These are phyloP conservation scores for Phytophthora nicotianae DNA, from an alignment of 352 stramenopile genomes.

Conservation along the genomic window DNA sequence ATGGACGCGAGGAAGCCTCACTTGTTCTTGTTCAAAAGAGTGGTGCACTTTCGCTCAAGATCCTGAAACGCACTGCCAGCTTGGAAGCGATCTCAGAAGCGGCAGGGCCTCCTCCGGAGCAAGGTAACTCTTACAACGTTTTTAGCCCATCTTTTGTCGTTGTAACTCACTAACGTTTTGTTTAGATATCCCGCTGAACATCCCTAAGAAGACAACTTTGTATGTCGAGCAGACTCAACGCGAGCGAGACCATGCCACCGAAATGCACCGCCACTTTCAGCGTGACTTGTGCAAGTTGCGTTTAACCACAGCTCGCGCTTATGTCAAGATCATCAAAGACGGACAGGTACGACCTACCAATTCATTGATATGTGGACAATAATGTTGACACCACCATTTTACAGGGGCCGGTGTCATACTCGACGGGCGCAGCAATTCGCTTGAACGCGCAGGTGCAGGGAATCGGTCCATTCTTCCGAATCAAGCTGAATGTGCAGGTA, in stretches of 20 bases:
- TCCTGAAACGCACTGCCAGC: constrained; percentile 87
- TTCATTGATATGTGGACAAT: not conserved
- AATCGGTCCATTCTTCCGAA: constrained; percentile 80
- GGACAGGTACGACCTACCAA: constrained; percentile 52
- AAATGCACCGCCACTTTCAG: constrained; percentile 94
- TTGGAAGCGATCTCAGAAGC: constrained; percentile 78
- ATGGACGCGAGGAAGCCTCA: constrained; percentile 87
- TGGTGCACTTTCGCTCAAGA: constrained; percentile 84
- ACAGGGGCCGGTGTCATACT: constrained; percentile 72
- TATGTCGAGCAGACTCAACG: constrained; percentile 94
- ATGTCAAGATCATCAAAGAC: constrained; percentile 92
- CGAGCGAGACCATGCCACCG: constrained; percentile 86
- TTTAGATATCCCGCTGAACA: constrained; percentile 89
- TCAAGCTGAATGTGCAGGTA: constrained; percentile 83
- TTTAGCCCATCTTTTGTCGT: not conserved
- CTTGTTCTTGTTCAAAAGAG: constrained; percentile 83
- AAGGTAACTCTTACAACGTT: constrained; percentile 44
- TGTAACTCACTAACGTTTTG: constrained; percentile 1
- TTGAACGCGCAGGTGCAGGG: constrained; percentile 84
- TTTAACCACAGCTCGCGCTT: constrained; percentile 84
- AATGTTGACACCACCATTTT: not conserved
- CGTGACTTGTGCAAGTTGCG: constrained; percentile 90
- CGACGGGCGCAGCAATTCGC: constrained; percentile 75
- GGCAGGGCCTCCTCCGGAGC: constrained; percentile 81
- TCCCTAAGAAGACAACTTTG: constrained; percentile 94